Evolutionary conservation across 805 yeast genomes (phyloP).

Genomic region (Yarrowia alimentaria): DNA sequence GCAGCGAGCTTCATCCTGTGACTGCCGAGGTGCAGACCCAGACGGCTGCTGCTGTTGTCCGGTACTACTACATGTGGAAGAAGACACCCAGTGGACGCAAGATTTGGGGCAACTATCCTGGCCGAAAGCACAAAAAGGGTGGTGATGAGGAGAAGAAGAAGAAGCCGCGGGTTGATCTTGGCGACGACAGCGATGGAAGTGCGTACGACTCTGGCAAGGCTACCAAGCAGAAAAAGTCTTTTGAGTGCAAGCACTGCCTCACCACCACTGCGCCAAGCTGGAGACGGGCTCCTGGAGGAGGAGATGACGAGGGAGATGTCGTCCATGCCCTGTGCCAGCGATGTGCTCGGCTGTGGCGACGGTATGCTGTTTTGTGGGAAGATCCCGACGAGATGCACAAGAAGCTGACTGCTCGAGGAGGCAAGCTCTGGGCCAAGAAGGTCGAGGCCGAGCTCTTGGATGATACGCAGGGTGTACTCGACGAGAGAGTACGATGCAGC

Average conservation of each 20-base stretch:
- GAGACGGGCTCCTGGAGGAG: constrained; percentile 68
- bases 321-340: constrained; percentile 71
- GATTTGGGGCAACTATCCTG: constrained; percentile 82
- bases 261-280: constrained; percentile 58
- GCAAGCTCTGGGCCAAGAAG: constrained; percentile 56
- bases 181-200: constrained; percentile 69
- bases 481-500: constrained; percentile 36
- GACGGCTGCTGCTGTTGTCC: constrained; percentile 66
- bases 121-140: constrained; percentile 63
- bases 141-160: constrained; percentile 35
- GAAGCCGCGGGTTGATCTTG: constrained; percentile 41
- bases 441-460: constrained; percentile 61
- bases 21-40: constrained; percentile 58
- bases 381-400: constrained; percentile 65
- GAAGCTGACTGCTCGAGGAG: constrained; percentile 46
- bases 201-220: constrained; percentile 55
- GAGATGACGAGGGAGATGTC: constrained; percentile 36
- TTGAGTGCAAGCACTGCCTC: constrained; percentile 71
- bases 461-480: constrained; percentile 46
- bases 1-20: constrained; percentile 77
- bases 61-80: constrained; percentile 90
- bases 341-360: constrained; percentile 88
- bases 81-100: constrained; percentile 70
- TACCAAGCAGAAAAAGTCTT: constrained; percentile 41
- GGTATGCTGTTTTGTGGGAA: constrained; percentile 86